Evolutionary conservation across 441 rosid species (phyloP), one percentile per base, ranked within the genome.

Genomic region (Pelargonium fulgidum): DNA sequence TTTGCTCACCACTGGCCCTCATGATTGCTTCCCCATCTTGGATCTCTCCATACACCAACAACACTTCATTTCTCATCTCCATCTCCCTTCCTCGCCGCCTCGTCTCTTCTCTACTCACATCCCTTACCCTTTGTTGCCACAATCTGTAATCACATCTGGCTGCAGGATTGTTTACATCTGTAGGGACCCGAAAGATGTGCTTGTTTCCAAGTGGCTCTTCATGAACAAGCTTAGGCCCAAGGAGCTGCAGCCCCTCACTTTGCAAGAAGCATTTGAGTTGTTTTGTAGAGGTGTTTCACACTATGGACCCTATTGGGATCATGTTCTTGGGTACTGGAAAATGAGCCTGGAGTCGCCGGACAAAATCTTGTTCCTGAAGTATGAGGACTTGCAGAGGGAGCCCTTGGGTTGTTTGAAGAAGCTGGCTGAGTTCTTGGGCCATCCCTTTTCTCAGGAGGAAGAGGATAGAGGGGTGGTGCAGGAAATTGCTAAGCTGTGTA

Each of bases 101-200:
- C 72, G 83, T 22, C 48, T 83, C 11, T 8, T 83, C 16, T 65
- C 81, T 8, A 74, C 78, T 24, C 83, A 78, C 36, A 26, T 68
- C 5, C 72, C 83, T 8, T 74, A 66, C 44, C 3, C 65, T 41
- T 44, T 71, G 22, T 26, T 82, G 4, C 77, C 81, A 0, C 24
- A 62, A 10, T 69, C 70, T 0, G 16, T 75, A 19, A n/a, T 11
- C 2, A 17, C 16, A 4, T 67, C 67, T 26, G 45, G 54, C 9
- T 70, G 74, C 68, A 12, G 39, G 68, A 67, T 75, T 3, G 65
- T 70, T 20, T 75, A 47, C 68, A 66, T 75, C 8, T 17, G 65
- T 24, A 20, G 71, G 45, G 74, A 75, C 26, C 74, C 71, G 0
- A 75, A 75, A 39, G 78, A 75, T 5, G 68, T 70, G 36, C 42